Evolutionary conservation across 1,139 yeast species (phyloP).

Genomic region (Magnusiomyces starmeri): DNA sequence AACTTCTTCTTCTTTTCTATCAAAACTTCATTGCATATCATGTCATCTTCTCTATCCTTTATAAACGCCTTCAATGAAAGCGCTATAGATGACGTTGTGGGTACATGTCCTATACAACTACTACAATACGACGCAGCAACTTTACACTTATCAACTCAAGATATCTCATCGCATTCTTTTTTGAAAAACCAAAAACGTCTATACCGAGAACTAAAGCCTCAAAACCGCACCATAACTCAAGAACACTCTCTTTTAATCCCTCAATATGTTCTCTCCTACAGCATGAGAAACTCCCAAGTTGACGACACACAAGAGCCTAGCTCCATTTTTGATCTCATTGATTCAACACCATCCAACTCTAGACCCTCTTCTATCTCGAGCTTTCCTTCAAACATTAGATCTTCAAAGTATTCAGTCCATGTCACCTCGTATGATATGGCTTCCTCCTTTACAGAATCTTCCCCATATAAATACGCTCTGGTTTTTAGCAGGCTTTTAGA

Average conservation of each 20-base stretch:
- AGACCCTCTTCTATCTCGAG: neutral
- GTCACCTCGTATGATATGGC: constrained; percentile 13
- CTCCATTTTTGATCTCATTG: neutral
- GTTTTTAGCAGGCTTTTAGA: constrained; percentile 7
- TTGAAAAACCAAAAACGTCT: constrained; percentile 12
- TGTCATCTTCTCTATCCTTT: neutral
- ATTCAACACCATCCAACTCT: neutral
- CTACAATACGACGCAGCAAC: constrained; percentile 16
- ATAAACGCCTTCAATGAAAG: constrained; percentile 7
- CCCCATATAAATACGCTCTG: constrained; percentile 13
- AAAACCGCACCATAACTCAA: constrained; percentile 7
- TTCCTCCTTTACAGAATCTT: constrained; percentile 12
- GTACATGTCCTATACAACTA: constrained; percentile 11
- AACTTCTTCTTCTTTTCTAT: neutral
- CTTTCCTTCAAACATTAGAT: too few species aligned
- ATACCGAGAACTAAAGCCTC: constrained; percentile 13
- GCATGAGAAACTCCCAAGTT: neutral
- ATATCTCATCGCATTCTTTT: constrained; percentile 8
- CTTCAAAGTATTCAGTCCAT: neutral
- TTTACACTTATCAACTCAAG: constrained; percentile 7
- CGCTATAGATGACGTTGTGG: constrained; percentile 10
- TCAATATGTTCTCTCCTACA: constrained; percentile 1
- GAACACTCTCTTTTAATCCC: constrained; percentile 10
- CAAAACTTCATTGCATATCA: neutral
- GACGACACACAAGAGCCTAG: neutral